These are phyloP conservation scores for Penicillium lagena DNA, from an alignment of 495 filamentous ascomycete genomes.

Conservation along the genomic window DNA sequence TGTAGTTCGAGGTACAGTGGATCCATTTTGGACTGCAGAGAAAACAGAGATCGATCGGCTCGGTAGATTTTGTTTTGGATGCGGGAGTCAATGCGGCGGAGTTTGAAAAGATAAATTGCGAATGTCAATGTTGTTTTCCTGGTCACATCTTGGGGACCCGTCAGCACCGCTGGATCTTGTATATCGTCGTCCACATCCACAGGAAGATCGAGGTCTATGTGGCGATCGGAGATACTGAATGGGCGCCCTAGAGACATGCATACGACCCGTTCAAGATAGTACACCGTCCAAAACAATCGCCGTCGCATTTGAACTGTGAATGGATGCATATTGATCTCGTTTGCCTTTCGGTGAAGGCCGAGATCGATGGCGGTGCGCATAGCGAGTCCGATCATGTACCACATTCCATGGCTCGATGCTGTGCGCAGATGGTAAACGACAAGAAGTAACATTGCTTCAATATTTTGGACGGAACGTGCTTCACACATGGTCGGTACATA, in stretches of 20 bases:
- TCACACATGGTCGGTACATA: constrained; percentile 45
- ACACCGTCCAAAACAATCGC: constrained; percentile 48
- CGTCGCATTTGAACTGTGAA: constrained; percentile 43
- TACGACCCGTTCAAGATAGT: constrained; percentile 45
- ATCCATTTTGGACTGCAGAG: constrained; percentile 42
- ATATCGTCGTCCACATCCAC: constrained; percentile 42
- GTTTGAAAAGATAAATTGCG: constrained; percentile 42
- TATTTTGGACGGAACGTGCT: constrained; percentile 44
- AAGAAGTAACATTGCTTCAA: constrained; percentile 50
- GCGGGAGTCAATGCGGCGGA: constrained; percentile 46
- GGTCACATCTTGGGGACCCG: constrained; percentile 21
- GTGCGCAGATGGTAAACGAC: constrained; percentile 48
- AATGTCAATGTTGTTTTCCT: constrained; percentile 40
- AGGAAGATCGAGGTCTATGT: constrained; percentile 47
- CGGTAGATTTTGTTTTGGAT: constrained; percentile 51
- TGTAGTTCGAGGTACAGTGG: constrained; percentile 43
- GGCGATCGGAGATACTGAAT: constrained; percentile 45
- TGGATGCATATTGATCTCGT: constrained; percentile 38
- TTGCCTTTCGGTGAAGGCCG: constrained; percentile 44
- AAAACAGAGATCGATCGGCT: constrained; percentile 41
- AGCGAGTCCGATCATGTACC: constrained; percentile 52
- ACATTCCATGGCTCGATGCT: constrained; percentile 46
- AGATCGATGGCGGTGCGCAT: constrained; percentile 51
- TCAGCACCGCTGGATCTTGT: constrained; percentile 34
- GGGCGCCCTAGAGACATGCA: constrained; percentile 47